Conservation (phyloP, 2,329 filamentous ascomycete genomes). For the Thielaviopsis punctulata region DNA sequence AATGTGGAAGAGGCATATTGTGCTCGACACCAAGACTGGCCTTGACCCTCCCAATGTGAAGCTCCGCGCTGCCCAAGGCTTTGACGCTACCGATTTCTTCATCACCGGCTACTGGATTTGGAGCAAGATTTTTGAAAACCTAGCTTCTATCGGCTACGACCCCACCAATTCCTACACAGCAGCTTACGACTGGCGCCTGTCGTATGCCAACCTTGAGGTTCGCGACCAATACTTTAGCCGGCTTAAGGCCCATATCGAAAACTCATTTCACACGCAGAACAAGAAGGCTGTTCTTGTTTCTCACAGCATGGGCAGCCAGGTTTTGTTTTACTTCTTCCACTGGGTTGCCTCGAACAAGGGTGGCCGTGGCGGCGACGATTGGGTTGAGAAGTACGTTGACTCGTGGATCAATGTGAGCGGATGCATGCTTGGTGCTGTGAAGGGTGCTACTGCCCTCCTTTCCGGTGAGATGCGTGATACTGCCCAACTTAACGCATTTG, state of each 20-base stretch:
- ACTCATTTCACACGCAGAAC: conserved; percentile 52
- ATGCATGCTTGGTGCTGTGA: conserved; percentile 90
- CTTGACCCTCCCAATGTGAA: conserved; percentile 84
- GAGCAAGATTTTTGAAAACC: conserved; percentile 96
- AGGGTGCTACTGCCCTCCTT: conserved; percentile 75
- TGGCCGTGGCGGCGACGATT: conserved; percentile 65
- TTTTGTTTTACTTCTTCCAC: conserved; percentile 68
- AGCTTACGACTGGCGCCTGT: conserved; percentile 80
- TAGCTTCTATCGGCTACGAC: conserved; percentile 91
- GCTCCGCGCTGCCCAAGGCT: conserved; percentile 81
- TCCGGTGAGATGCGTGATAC: conserved; percentile 98
- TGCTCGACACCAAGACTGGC: conserved; percentile 84
- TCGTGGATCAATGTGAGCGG: conserved; percentile 97
- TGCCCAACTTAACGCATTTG: conserved; percentile 87
- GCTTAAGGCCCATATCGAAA: conserved; percentile 79
- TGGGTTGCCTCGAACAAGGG: conserved; percentile 66
- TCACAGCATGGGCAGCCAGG: conserved; percentile 96
- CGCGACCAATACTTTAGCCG: conserved; percentile 89
- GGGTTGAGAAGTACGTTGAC: conserved; percentile 82
- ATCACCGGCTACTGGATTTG: conserved; percentile 92
- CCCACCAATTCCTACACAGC: conserved; percentile 57
- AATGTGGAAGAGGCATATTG: conserved; percentile 87
- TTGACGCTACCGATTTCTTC: conserved; percentile 95
- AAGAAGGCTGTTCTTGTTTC: conserved; percentile 76
- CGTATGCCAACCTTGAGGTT: conserved; percentile 74